Base-by-base conservation (phyloP, 805 yeast genomes). In the Candida maltosa region DNA sequence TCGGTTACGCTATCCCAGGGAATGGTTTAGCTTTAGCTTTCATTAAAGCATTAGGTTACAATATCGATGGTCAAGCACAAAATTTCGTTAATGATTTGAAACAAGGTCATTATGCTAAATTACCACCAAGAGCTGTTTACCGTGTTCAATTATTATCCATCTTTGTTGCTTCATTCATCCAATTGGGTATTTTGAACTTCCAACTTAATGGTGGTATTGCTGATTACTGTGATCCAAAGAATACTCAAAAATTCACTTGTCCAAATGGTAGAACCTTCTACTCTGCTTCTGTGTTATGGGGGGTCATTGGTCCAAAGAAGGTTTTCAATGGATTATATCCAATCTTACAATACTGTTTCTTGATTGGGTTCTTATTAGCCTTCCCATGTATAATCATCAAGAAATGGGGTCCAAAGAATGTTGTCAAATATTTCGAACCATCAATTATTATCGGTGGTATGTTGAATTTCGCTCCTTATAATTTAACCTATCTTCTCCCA, bases 241-340 rank as follows among this genome's bases (percentile, higher is more conserved):
- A 55, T 16, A 25, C 18, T 15, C 55, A 56, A 25, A 51, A 49
- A 32, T 56, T 57, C 42, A 39, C 50, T 11, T 54, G 59, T 38
- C 56, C 55, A 11, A 30, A 40, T 26, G 44, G 47, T 2, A 38
- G 29, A 38, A 73, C 76, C 1, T 69, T 54, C 45, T 75, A 67
- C 43, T 65, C 66, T 33, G 59, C 78, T 14, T 68, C 74, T 21
- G 49, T 71, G 16, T 58, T 68, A 34, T 71, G 72, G 61, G 78
- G 77, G 22, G 75, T 63, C 24, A 69, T 73, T 41, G 76, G 76
- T 16, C 83, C 86, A 4, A 62, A 65, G 33, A 64, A 72, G 40
- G 69, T 75, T 33, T 77, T 78, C 49, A 67, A 71, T 26, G 65
- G 69, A 10, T 48, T 75, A 22, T 77, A 76, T 49, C 64, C 71